phyloP scores from a whole-genome alignment of 2,329 filamentous ascomycete genomes.

The Lasiodiplodia gonubiensis region DNA sequence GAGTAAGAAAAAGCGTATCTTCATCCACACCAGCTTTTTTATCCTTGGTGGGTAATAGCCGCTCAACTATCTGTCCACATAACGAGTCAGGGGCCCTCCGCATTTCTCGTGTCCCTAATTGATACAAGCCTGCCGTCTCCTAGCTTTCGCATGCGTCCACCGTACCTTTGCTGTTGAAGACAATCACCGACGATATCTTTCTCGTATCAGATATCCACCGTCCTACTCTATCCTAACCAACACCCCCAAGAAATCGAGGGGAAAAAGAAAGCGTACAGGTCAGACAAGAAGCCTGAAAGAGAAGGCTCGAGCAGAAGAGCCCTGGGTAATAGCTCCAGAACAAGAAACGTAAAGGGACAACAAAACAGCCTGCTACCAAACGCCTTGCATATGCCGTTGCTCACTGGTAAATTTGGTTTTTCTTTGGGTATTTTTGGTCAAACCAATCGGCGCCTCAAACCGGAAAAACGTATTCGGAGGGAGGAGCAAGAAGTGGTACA shows the following conservation, averaged over 20 bases:
- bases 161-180: not conserved
- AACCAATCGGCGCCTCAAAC: not conserved
- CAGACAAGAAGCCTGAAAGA: not conserved
- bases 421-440: constrained; percentile 6
- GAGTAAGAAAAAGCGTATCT: too few relatives aligned
- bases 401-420: not conserved
- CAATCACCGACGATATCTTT: not conserved
- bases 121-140: not conserved
- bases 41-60: not conserved
- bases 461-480: not conserved
- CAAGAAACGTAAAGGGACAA: not conserved
- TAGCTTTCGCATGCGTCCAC: not conserved
- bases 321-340: not conserved
- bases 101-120: not conserved
- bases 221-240: not conserved
- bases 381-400: not conserved
- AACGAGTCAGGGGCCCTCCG: not conserved
- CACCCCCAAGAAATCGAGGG: not conserved
- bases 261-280: not conserved
- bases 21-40: not conserved
- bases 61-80: not conserved
- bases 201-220: not conserved
- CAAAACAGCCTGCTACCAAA: not conserved
- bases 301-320: not conserved
- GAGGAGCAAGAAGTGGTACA: not conserved